Percentiles rank a stretch among this genome's conserved stretches.
Conservation (phyloP, 352 stramenopile species). For the Phytophthora foliorum region DNA sequence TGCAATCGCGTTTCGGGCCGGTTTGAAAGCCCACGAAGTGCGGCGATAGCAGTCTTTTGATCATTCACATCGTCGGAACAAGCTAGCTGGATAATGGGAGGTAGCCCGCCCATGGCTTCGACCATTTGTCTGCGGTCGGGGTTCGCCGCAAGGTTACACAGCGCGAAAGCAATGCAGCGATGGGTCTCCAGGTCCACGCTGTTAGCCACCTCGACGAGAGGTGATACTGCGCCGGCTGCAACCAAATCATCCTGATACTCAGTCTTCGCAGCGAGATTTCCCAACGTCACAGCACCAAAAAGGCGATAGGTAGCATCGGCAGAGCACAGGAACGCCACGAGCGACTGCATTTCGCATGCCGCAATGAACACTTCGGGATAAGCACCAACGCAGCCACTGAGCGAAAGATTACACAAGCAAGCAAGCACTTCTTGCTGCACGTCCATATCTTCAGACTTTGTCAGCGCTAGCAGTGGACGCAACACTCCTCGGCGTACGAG, state of each 20-base stretch:
- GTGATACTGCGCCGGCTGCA: constrained; percentile 86
- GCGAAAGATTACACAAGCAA: constrained; percentile 97
- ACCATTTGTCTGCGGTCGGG: constrained; percentile 87
- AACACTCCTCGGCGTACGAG: constrained; percentile 92
- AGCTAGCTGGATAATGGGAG: constrained; percentile 96
- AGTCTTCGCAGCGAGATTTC: constrained; percentile 92
- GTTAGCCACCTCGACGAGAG: constrained; percentile 94
- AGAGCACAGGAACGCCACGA: constrained; percentile 96
- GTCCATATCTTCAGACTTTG: constrained; percentile 94
- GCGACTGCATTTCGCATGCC: constrained; percentile 89
- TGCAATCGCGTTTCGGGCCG: constrained; percentile 83
- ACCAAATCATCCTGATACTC: constrained; percentile 88
- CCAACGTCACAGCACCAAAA: constrained; percentile 96
- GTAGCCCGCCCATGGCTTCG: constrained; percentile 93
- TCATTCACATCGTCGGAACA: constrained; percentile 91
- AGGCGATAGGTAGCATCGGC: constrained; percentile 95
- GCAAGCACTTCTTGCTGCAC: constrained; percentile 97
- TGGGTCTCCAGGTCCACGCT: constrained; percentile 95
- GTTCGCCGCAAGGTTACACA: constrained; percentile 96
- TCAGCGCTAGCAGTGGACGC: constrained; percentile 90
- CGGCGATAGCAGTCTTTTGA: constrained; percentile 92
- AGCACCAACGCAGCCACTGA: constrained; percentile 95
- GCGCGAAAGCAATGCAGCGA: constrained; percentile 96
- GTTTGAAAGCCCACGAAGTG: constrained; percentile 91
- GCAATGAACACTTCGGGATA: constrained; percentile 91